A percentile compares a stretch with the other conserved stretches of the same genome.
Conservation (phyloP, 331 rosid genomes). For the Malus hybrid region DNA sequence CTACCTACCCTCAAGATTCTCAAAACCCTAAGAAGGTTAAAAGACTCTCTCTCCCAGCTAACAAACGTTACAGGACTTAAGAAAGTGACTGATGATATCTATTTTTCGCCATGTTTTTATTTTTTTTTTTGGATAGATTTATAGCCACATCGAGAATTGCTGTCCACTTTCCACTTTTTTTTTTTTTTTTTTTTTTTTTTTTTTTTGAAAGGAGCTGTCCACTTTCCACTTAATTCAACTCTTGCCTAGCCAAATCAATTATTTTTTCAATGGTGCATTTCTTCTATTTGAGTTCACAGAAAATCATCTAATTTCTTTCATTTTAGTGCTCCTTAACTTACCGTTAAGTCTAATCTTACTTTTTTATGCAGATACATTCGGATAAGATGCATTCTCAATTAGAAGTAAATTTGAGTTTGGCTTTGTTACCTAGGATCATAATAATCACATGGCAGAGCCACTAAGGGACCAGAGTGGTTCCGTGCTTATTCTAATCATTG, state of each 20-base stretch:
- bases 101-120: background rate
- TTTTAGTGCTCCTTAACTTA: background rate
- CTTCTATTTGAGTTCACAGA: background rate
- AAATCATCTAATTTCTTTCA: background rate
- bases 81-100: background rate
- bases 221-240: background rate
- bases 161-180: background rate
- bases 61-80: background rate
- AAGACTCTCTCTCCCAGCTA: background rate
- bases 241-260: background rate
- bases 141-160: background rate
- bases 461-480: too few species aligned
- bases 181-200: too few species aligned
- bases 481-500: too few species aligned
- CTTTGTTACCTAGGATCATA: too few species aligned
- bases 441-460: too few species aligned
- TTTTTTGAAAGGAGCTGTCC: too few species aligned
- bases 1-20: constrained; percentile 22
- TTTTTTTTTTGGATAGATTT: background rate
- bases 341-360: background rate
- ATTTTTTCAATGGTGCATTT: background rate
- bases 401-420: too few species aligned
- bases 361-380: background rate
- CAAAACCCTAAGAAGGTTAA: background rate
- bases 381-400: too few species aligned